Base-by-base conservation (phyloP, 169 alveolate genomes). In the Plasmodium cynomolgi region DNA sequence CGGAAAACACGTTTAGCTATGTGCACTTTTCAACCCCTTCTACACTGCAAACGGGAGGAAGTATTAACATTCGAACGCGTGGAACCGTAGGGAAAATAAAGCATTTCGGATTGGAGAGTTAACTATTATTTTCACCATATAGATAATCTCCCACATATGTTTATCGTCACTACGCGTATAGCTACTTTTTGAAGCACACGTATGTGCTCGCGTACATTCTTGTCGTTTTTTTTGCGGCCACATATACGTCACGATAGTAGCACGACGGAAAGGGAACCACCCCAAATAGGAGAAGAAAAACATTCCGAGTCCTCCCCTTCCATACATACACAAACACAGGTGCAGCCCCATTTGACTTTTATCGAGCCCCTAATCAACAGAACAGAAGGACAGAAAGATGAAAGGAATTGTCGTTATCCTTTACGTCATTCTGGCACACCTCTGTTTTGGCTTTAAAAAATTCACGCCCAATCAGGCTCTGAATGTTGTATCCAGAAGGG, bases 381-480 rank as follows among this genome's bases (percentile, higher is more conserved):
- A 83, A 58, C 17, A 58, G 71, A 17, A 17, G 72, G 34, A 54
- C 31, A 84, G 39, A 84, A 81, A 72, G 71, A 86, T 86, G 93
- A 86, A 50, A 33, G 81, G 47, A 71, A 26, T 58, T n/a, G 26
- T 77, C 80, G 13, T 77, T 34, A 5, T 54, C 39, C 13, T 86
- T 33, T 50, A 13, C 71, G 73, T 39, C 62, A 37, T 77, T 50
- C 81, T 86, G 29, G 11, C 81, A 47, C 39, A 54, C 6, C 68
- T 86, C 71, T 75, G 56, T 90, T 90, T 71, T 41, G 82, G 94
- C 74, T 90, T 90, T 81, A 79, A 71, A 81, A 90, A 90, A 11
- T 68, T 62, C 20, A 37, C 85, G 74, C 73, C 31, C 33, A 44
- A 90, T 11, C 73, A 81, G 50, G 37, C 84, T 29, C 50, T 90